Evolutionary conservation across 257 asterid species (phyloP).

Genomic region (Solanum paucissectum): DNA sequence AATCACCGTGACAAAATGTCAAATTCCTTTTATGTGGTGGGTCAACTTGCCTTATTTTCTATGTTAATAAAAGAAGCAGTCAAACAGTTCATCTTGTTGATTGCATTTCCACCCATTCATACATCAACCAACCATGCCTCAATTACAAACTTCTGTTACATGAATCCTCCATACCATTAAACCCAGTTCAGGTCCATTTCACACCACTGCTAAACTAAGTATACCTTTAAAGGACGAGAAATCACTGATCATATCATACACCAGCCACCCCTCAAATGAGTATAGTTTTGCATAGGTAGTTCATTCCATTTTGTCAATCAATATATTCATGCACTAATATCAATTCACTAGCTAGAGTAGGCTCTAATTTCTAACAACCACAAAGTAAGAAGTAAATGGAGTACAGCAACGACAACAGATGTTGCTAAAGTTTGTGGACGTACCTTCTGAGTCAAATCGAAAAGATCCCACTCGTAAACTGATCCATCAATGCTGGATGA

Average conservation of each 20-base stretch:
- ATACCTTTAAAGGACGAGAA: not conserved
- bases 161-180: not conserved
- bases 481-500: constrained; percentile 91
- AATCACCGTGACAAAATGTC: not conserved
- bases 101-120: not conserved
- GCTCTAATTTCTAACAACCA: not conserved
- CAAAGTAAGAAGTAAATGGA: not conserved
- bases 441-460: constrained; percentile 70
- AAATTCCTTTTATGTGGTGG: not conserved
- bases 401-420: not conserved
- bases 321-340: not conserved
- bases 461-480: constrained; percentile 81
- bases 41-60: not conserved
- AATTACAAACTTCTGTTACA: not conserved
- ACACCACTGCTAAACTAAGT: not conserved
- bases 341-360: not conserved
- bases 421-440: not conserved
- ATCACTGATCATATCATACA: not conserved
- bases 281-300: not conserved
- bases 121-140: not conserved
- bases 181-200: not conserved
- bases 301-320: not conserved
- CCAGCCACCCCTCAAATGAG: not conserved
- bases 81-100: not conserved
- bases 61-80: not conserved